phyloP scores from a whole-genome alignment of 176 grass and related monocot genomes.

The Carex cristatella region DNA sequence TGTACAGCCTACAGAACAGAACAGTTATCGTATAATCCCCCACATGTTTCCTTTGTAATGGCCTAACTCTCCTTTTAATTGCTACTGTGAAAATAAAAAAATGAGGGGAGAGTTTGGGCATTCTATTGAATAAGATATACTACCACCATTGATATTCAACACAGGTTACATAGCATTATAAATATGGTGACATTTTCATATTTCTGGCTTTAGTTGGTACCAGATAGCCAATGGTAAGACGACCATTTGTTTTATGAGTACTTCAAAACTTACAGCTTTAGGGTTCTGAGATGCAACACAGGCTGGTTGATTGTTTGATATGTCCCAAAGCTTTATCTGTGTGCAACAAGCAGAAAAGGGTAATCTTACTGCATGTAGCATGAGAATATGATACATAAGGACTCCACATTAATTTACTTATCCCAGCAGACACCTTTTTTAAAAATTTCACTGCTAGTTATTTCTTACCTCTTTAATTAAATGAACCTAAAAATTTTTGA shows the following conservation, averaged over 20 bases:
- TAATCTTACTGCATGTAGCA: neutral
- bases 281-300: constrained; percentile 38
- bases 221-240: neutral
- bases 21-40: neutral
- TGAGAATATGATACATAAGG: neutral
- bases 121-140: neutral
- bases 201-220: neutral
- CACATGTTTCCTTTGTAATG: neutral
- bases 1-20: neutral
- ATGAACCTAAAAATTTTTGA: neutral
- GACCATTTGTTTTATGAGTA: neutral
- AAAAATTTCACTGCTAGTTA: neutral
- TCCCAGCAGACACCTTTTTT: neutral
- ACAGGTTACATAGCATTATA: neutral
- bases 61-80: neutral
- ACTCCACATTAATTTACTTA: neutral
- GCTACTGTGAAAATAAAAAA: neutral
- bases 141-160: neutral
- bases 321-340: constrained; percentile 50
- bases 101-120: neutral
- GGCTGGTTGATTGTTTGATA: constrained; percentile 39
- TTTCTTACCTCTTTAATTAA: neutral
- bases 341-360: neutral
- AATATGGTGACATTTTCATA: neutral
- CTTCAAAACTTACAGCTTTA: constrained; percentile 35